phyloP scores from a whole-genome alignment of 2,329 filamentous ascomycete genomes.

The Apiospora phragmitis region DNA sequence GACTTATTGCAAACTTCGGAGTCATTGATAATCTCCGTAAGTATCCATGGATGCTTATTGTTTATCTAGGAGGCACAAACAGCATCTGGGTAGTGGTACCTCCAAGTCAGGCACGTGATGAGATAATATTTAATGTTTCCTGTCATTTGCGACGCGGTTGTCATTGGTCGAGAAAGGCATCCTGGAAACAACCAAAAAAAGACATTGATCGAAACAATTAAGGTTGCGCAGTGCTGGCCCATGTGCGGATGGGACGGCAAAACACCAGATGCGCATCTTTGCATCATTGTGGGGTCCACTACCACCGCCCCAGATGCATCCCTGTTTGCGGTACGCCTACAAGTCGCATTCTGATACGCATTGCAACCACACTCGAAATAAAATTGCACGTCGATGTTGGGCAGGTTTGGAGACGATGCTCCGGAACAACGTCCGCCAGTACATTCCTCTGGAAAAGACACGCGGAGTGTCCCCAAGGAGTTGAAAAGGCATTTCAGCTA shows the following conservation, averaged over 20 bases:
- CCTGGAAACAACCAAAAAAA: neutral
- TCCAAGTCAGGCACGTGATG: neutral
- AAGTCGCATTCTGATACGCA: neutral
- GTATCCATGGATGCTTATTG: neutral
- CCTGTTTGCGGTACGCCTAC: neutral
- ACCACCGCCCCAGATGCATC: neutral
- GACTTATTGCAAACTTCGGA: too few relatives aligned
- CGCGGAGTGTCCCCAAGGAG: neutral
- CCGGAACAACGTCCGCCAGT: neutral
- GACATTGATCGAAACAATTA: neutral
- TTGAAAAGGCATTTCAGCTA: neutral
- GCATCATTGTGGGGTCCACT: neutral
- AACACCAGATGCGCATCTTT: neutral
- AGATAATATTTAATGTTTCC: too few relatives aligned
- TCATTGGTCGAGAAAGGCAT: neutral
- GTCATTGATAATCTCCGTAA: neutral
- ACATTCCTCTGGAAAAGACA: neutral
- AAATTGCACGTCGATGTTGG: neutral
- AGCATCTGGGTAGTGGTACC: too few relatives aligned
- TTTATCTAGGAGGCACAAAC: neutral
- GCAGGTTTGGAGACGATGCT: neutral
- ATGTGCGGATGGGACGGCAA: conserved; percentile 7
- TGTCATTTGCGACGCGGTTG: neutral
- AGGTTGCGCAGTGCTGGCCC: neutral
- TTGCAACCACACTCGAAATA: neutral